A percentile compares a stretch with the other conserved stretches of the same genome.
These are phyloP conservation scores for Glycine soja DNA, from an alignment of 306 rosid genomes.

Conservation along the genomic window DNA sequence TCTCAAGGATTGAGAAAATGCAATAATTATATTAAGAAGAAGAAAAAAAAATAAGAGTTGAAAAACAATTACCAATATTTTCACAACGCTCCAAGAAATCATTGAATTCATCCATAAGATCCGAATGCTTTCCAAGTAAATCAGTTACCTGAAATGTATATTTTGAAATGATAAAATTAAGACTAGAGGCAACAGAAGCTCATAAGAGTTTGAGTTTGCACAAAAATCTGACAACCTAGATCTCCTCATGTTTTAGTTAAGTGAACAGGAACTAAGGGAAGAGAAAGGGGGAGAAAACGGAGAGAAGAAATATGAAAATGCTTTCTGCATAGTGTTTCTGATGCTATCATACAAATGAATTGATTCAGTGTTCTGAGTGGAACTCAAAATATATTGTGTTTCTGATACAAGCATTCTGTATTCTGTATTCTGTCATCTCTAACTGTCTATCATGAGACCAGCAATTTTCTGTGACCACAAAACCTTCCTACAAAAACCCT, in stretches of 20 bases:
- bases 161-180: constrained; percentile 40
- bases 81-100: constrained; percentile 92
- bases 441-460: no score
- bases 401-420: not conserved
- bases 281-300: not conserved
- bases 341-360: not conserved
- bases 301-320: not conserved
- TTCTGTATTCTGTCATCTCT: not conserved
- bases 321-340: not conserved
- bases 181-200: constrained; percentile 20
- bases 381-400: not conserved
- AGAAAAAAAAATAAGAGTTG: not conserved
- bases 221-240: constrained; percentile 30
- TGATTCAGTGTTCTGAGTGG: not conserved
- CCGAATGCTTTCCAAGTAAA: constrained; percentile 88
- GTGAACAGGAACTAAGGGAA: not conserved
- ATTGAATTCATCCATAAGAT: constrained; percentile 90
- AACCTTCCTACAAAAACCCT: not conserved
- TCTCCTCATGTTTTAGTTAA: not conserved
- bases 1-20: constrained; percentile 46
- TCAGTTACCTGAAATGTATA: constrained; percentile 76
- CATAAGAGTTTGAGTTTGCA: constrained; percentile 18
- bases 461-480: not conserved
- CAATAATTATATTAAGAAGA: constrained; percentile 5
- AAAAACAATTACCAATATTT: constrained; percentile 72